A percentile compares a stretch with the other conserved stretches of the same genome.
phyloP scores from a whole-genome alignment of 805 yeast genomes.

The Blastobotrys americana region DNA sequence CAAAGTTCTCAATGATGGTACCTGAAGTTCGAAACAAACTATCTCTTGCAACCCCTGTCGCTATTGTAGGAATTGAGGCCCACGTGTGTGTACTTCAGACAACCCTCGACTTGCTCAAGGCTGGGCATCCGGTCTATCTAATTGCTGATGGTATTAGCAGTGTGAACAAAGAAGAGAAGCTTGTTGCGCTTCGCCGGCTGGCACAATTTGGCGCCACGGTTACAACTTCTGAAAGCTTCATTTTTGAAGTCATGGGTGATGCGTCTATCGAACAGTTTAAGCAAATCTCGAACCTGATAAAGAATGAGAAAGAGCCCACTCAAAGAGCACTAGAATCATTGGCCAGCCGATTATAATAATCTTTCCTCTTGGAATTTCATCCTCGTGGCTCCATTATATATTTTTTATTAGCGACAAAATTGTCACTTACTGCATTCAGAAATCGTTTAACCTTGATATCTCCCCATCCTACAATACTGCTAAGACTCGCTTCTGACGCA shows the following conservation, averaged over 20 bases:
- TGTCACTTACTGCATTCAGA: constrained; percentile 19
- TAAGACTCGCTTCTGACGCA: constrained; percentile 7
- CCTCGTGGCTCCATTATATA: constrained; percentile 7
- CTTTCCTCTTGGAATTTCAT: not conserved
- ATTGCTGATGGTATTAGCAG: constrained; percentile 19
- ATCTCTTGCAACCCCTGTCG: constrained; percentile 11
- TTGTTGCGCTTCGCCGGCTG: constrained; percentile 17
- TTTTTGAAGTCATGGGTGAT: constrained; percentile 18
- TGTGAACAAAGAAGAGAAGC: constrained; percentile 14
- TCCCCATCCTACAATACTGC: constrained; percentile 23
- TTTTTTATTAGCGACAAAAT: constrained; percentile 18
- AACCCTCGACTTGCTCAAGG: constrained; percentile 16
- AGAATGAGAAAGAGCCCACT: constrained; percentile 11
- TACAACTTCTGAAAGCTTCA: constrained; percentile 16
- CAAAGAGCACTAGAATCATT: constrained; percentile 12
- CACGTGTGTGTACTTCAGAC: constrained; percentile 22
- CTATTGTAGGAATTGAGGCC: constrained; percentile 20
- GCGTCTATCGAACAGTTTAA: constrained; percentile 15
- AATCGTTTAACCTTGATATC: constrained; percentile 20
- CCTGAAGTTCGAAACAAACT: constrained; percentile 14
- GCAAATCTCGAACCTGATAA: constrained; percentile 13
- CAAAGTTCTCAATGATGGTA: constrained; percentile 18
- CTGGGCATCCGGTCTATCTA: constrained; percentile 17
- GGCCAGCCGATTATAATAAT: constrained; percentile 4
- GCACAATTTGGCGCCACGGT: constrained; percentile 15